These are phyloP conservation scores for Neurospora tetraspora DNA, from an alignment of 495 filamentous ascomycete genomes.

Conservation along the genomic window DNA sequence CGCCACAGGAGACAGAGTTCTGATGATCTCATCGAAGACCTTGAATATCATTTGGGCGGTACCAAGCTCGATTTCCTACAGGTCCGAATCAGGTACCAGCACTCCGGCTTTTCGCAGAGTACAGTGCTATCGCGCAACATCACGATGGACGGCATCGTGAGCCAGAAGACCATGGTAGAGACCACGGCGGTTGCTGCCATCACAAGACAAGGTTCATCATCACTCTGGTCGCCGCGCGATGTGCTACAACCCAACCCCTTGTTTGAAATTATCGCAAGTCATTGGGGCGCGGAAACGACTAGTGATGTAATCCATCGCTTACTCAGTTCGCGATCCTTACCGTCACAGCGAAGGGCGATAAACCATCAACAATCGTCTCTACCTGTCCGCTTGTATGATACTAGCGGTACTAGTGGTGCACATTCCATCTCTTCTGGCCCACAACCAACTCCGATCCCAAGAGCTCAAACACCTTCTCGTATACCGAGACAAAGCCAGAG, in stretches of 20 bases:
- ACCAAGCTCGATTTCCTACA: conserved; percentile 30
- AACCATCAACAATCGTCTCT: neutral
- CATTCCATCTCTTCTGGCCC: neutral
- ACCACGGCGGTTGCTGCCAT: conserved; percentile 35
- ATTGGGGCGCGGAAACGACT: conserved; percentile 32
- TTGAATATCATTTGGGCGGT: conserved; percentile 39
- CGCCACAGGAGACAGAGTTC: conserved; percentile 24
- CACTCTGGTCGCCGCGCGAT: conserved; percentile 30
- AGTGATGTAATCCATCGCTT: conserved; percentile 29
- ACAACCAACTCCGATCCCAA: neutral
- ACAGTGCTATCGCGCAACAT: neutral
- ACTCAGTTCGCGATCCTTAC: conserved; percentile 6
- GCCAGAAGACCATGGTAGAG: conserved; percentile 28
- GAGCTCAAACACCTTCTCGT: neutral
- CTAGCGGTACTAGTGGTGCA: neutral
- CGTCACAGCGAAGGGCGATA: conserved; percentile 1
- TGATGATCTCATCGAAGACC: conserved; percentile 39
- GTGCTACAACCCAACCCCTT: conserved; percentile 25
- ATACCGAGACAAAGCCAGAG: neutral
- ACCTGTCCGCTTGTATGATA: neutral
- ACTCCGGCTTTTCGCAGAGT: conserved; percentile 36
- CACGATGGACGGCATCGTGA: conserved; percentile 9
- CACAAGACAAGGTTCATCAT: conserved; percentile 26
- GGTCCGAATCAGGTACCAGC: conserved; percentile 36
- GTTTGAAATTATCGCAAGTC: conserved; percentile 31